Percentiles rank a stretch among this genome's conserved stretches.
phyloP scores from a whole-genome alignment of 495 filamentous ascomycete species.

The Aspergillus sclerotiicarbonarius region DNA sequence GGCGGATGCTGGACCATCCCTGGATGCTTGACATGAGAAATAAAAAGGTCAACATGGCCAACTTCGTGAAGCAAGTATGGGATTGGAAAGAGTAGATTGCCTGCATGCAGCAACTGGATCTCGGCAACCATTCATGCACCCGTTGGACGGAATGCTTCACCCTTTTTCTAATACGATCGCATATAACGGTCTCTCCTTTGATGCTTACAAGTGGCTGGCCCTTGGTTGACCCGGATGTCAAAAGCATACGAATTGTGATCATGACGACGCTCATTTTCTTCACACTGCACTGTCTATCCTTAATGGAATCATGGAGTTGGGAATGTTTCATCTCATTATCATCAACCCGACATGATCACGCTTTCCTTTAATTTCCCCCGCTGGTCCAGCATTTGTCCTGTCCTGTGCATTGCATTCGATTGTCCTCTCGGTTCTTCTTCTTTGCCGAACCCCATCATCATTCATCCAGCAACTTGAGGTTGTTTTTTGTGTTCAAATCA shows the following conservation, averaged over 20 bases:
- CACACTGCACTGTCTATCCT: conserved; percentile 23
- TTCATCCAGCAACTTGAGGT: conserved; percentile 2
- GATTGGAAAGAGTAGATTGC: conserved; percentile 70
- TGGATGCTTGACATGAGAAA: conserved; percentile 96
- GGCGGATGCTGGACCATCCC: conserved; percentile 98
- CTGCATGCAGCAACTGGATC: conserved; percentile 7
- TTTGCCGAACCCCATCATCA: background rate
- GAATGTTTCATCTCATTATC: conserved; percentile 17
- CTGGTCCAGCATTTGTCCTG: conserved; percentile 9
- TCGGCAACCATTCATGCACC: conserved; percentile 3
- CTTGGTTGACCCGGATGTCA: conserved; percentile 47
- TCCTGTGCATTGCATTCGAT: conserved; percentile 1
- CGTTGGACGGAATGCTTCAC: conserved; percentile 10
- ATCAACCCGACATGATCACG: conserved; percentile 16
- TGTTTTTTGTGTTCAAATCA: conserved; percentile 2
- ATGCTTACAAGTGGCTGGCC: conserved; percentile 43
- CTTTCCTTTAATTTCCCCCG: conserved; percentile 14
- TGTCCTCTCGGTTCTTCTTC: conserved; percentile 15
- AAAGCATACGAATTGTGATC: conserved; percentile 32
- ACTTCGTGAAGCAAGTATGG: conserved; percentile 91
- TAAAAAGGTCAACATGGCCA: conserved; percentile 95
- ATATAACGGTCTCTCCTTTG: conserved; percentile 24
- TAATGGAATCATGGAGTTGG: conserved; percentile 22
- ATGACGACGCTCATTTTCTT: conserved; percentile 31
- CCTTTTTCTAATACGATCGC: conserved; percentile 19